phyloP scores from a whole-genome alignment of 345 rosid species.

The Chamaenerion angustifolium region DNA sequence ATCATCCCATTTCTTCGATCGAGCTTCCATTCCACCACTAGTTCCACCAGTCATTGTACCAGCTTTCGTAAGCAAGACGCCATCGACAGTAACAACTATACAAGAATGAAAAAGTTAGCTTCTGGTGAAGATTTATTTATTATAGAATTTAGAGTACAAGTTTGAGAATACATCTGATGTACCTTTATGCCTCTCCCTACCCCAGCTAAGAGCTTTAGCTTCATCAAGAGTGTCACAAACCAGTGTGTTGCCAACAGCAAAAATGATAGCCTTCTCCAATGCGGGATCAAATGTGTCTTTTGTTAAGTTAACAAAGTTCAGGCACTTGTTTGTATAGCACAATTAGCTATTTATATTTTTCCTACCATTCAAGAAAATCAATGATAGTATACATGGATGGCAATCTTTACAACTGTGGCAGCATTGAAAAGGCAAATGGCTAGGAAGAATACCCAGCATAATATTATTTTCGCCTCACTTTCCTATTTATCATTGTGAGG shows the following conservation, averaged over 20 bases:
- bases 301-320: slow-evolving; percentile 44
- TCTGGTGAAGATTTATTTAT: slow-evolving; percentile 1
- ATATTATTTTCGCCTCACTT: too few species aligned
- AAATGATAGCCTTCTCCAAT: slow-evolving; percentile 83
- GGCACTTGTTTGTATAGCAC: background rate
- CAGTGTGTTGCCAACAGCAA: slow-evolving; percentile 92
- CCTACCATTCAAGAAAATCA: background rate
- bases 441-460: too few species aligned
- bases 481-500: too few species aligned
- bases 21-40: slow-evolving; percentile 97
- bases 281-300: slow-evolving; percentile 60
- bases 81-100: slow-evolving; percentile 95
- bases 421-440: too few species aligned
- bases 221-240: slow-evolving; percentile 95
- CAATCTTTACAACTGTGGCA: too few species aligned
- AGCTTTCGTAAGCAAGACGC: slow-evolving; percentile 78
- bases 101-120: background rate
- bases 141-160: background rate
- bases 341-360: background rate
- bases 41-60: slow-evolving; percentile 99
- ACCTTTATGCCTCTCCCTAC: slow-evolving; percentile 90
- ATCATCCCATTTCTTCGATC: slow-evolving; percentile 96
- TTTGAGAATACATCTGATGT: slow-evolving; percentile 5
- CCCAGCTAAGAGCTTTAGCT: slow-evolving; percentile 92
- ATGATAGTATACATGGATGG: too few species aligned